Base-by-base conservation (phyloP, 177 flowering plant genomes). In the Vitis hybrid region DNA sequence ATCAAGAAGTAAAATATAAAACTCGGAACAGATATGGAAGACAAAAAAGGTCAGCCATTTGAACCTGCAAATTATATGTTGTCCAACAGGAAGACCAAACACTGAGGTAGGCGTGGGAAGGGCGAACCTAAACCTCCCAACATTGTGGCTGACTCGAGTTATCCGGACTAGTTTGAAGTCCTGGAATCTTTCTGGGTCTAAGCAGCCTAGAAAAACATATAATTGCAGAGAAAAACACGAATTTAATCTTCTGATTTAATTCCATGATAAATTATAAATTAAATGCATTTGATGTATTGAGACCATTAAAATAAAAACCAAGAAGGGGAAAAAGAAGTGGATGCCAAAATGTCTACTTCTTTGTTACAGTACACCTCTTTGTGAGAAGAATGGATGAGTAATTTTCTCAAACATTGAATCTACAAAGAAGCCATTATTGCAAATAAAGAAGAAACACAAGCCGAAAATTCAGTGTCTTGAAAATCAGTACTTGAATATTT, bases 41-140 rank as follows among this genome's bases (percentile, higher is more conserved):
- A 19, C 11, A 11, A 65, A 8, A 31, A n/a, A 11, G 3, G 20
- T 16, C 8, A 39, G 20, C 12, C 2, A 0, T 2, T 2, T n/a
- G 10, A 22, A 52, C 66, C 59, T 69, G 66, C 66, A 62, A 61
- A 50, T 13, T 53, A 70, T 62, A 54, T 70, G 66, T 14, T 70
- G 67, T 20, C 73, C 73, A 50, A 63, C 53, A 34, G 73, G 73
- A 39, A 70, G 61, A 20, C 73, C 73, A 34, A 70, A 54, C 16
- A 70, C 67, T 12, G 73, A 70, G 1, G 48, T 51, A 15, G 58
- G 66, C 1, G 66, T 52, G 16, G 73, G 73, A 50, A 70, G 63
- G 45, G 73, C 73, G 50, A 70, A 62, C 52, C 60, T 51, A 39
- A 70, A 70, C 56, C 13, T 70, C n/a, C 67, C 67, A 2, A 19